Conservation (phyloP, 129 eudicot genomes). For the Artemisia tridentata region DNA sequence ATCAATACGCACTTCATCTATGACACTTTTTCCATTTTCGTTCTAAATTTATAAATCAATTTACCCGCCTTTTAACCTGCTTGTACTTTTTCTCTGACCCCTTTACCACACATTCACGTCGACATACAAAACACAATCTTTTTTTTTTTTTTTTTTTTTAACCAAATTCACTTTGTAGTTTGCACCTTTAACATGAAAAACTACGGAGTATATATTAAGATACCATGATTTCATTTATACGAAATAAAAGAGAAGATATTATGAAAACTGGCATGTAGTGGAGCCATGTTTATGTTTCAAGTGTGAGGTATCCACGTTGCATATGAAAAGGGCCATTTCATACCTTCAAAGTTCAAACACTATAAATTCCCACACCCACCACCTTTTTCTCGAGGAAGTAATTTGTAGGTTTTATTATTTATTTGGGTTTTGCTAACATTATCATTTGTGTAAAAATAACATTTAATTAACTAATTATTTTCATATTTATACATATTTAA, state of each 20-base stretch:
- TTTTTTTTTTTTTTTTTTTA: too few relatives aligned
- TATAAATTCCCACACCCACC: conserved; percentile 25
- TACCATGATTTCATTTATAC: neutral
- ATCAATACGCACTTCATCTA: neutral
- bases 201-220: neutral
- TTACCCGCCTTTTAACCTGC: neutral
- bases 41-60: neutral
- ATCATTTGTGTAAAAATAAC: too few relatives aligned
- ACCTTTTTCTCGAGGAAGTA: neutral
- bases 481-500: too few relatives aligned
- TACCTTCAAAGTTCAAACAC: conserved; percentile 4
- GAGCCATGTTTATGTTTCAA: conserved; percentile 22
- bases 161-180: neutral
- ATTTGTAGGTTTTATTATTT: neutral
- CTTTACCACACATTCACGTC: neutral
- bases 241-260: neutral
- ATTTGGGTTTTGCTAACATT: too few relatives aligned
- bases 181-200: neutral
- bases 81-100: neutral
- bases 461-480: too few relatives aligned
- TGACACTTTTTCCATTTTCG: neutral
- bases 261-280: conserved; percentile 23
- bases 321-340: conserved; percentile 15
- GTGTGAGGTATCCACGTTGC: conserved; percentile 31
- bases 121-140: neutral